Percentiles rank a stretch among this genome's conserved stretches.
These are phyloP conservation scores for Nannochloris sp. DNA, from an alignment of 139 green algal species.

Conservation along the genomic window DNA sequence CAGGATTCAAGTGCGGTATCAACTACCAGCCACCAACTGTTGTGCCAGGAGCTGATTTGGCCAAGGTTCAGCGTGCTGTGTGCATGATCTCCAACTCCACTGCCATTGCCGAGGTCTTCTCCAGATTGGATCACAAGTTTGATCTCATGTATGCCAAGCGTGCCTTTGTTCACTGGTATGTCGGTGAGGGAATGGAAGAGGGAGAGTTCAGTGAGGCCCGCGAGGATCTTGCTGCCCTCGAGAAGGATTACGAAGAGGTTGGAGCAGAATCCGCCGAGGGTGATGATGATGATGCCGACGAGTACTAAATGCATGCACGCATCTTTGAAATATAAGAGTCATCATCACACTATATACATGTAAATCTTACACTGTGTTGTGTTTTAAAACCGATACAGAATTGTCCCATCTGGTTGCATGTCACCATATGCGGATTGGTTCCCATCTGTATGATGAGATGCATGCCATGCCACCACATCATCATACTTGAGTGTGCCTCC, in stretches of 20 bases:
- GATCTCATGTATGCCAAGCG: slow-evolving; percentile 99
- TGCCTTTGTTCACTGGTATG: slow-evolving; percentile 99
- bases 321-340: slow-evolving; percentile 6
- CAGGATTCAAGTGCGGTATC: slow-evolving; percentile 99
- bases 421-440: neutral
- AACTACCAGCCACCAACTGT: slow-evolving; percentile 99
- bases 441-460: slow-evolving; percentile 40
- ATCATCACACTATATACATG: neutral
- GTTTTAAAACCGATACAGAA: slow-evolving; percentile 8
- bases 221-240: slow-evolving; percentile 93
- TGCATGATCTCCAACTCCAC: slow-evolving; percentile 99
- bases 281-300: slow-evolving; percentile 21
- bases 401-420: slow-evolving; percentile 5
- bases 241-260: slow-evolving; percentile 98
- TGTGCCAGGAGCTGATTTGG: slow-evolving; percentile 92
- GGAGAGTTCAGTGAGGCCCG: slow-evolving; percentile 75
- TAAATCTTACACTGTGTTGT: neutral
- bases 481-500: slow-evolving; percentile 78
- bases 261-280: slow-evolving; percentile 78
- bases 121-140: slow-evolving; percentile 98
- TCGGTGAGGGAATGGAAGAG: slow-evolving; percentile 97
- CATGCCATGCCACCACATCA: slow-evolving; percentile 84
- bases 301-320: slow-evolving; percentile 12
- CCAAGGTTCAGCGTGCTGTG: slow-evolving; percentile 98
- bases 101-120: slow-evolving; percentile 97